Evolutionary conservation across 2,329 filamentous ascomycete genomes (phyloP).

Genomic region (Teratosphaeria viscida): DNA sequence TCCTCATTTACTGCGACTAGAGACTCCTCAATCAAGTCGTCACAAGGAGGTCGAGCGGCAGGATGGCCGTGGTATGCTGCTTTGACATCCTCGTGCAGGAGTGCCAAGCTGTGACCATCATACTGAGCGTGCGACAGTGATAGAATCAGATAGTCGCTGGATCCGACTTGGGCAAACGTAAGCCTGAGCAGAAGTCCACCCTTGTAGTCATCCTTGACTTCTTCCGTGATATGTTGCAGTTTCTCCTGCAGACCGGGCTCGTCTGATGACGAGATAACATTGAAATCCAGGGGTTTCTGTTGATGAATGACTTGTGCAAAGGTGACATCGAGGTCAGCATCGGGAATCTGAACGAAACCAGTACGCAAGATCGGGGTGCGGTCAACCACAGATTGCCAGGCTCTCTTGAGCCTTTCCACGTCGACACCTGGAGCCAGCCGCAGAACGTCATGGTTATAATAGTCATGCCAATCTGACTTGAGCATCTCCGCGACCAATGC

Average conservation of each 20-base stretch:
- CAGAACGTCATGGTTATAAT: constrained; percentile 78
- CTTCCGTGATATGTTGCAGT: constrained; percentile 26
- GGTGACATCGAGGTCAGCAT: constrained; percentile 44
- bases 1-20: constrained; percentile 37
- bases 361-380: constrained; percentile 65
- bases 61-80: constrained; percentile 44
- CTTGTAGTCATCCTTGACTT: constrained; percentile 26
- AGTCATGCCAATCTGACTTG: constrained; percentile 59
- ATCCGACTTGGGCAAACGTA: constrained; percentile 25
- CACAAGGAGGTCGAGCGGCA: constrained; percentile 37
- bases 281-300: constrained; percentile 12
- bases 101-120: constrained; percentile 71
- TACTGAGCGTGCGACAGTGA: constrained; percentile 82
- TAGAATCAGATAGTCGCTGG: constrained; percentile 42
- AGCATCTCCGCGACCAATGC: constrained; percentile 77
- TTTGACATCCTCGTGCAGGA: constrained; percentile 62
- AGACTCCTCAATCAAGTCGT: constrained; percentile 46
- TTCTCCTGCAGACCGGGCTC: constrained; percentile 22
- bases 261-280: constrained; percentile 1
- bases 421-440: constrained; percentile 48
- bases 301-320: constrained; percentile 47
- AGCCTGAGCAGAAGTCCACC: constrained; percentile 24
- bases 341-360: constrained; percentile 56
- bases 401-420: constrained; percentile 43
- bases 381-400: constrained; percentile 52